These are phyloP conservation scores for Boletus tomentosulus DNA, from an alignment of 768 basidiomycete genomes.

Conservation along the genomic window DNA sequence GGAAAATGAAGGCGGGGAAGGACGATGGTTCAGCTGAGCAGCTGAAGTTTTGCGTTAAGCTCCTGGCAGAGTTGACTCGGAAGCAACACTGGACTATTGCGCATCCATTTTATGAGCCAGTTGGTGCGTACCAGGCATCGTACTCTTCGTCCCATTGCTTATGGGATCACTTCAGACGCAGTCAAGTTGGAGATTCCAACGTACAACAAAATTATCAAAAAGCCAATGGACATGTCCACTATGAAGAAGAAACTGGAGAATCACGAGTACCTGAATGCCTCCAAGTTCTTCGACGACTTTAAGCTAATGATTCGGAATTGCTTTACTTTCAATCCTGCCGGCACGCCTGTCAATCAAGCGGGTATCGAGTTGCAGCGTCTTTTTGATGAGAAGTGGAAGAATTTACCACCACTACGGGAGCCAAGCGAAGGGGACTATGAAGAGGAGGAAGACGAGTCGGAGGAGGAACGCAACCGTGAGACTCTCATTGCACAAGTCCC, in stretches of 20 bases:
- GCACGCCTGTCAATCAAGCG: conserved; percentile 81
- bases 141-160: not conserved
- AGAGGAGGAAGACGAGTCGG: conserved; percentile 59
- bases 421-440: conserved; percentile 59
- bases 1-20: conserved; percentile 55
- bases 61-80: conserved; percentile 70
- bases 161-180: conserved; percentile 50
- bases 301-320: conserved; percentile 95
- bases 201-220: conserved; percentile 86
- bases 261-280: conserved; percentile 70
- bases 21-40: conserved; percentile 77
- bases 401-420: conserved; percentile 58
- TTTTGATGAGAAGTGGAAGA: conserved; percentile 92
- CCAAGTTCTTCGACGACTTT: conserved; percentile 86
- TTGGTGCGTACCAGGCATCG: conserved; percentile 60
- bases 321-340: conserved; percentile 84
- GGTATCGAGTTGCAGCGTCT: conserved; percentile 80
- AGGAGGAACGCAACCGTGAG: conserved; percentile 68
- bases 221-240: conserved; percentile 92
- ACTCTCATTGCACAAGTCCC: not conserved
- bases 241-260: conserved; percentile 83
- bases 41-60: conserved; percentile 74
- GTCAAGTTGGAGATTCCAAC: conserved; percentile 73
- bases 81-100: conserved; percentile 74
- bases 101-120: conserved; percentile 88